A percentile compares a stretch with the other conserved stretches of the same genome.
These are phyloP conservation scores for Malus orientalis DNA, from an alignment of 306 rosid genomes.

Conservation along the genomic window DNA sequence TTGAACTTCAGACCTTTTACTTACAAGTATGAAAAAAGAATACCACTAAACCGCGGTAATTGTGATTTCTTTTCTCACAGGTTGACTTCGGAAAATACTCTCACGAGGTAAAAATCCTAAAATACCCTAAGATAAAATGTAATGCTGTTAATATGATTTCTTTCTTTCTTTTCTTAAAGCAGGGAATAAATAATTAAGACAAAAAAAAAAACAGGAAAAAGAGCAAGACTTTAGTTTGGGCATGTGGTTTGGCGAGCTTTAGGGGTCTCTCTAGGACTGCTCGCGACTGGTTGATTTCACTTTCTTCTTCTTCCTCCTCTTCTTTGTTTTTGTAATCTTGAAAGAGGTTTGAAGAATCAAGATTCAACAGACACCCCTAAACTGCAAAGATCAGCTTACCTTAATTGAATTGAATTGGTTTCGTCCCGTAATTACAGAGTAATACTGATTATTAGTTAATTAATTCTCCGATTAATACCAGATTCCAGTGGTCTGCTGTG, in stretches of 20 bases:
- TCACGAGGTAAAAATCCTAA: too few species aligned
- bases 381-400: background rate
- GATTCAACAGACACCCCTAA: background rate
- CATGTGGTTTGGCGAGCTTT: background rate
- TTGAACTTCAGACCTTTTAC: accelerated
- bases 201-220: background rate
- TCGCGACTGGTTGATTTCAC: background rate
- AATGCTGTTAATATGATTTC: too few species aligned
- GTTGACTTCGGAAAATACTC: too few species aligned
- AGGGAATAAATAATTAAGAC: background rate
- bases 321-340: background rate
- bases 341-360: background rate
- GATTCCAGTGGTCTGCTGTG: background rate
- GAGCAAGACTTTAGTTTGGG: background rate
- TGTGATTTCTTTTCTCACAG: too few species aligned
- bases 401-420: background rate
- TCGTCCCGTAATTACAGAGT: background rate
- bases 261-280: background rate
- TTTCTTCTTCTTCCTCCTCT: background rate
- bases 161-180: too few species aligned
- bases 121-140: too few species aligned
- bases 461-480: background rate
- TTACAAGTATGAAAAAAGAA: too few species aligned
- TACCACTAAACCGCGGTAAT: accelerated
- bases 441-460: background rate